A percentile compares a stretch with the other conserved stretches of the same genome.
These are phyloP conservation scores for Cladosporium sp. DNA, from an alignment of 2,329 filamentous ascomycete genomes.

Conservation along the genomic window DNA sequence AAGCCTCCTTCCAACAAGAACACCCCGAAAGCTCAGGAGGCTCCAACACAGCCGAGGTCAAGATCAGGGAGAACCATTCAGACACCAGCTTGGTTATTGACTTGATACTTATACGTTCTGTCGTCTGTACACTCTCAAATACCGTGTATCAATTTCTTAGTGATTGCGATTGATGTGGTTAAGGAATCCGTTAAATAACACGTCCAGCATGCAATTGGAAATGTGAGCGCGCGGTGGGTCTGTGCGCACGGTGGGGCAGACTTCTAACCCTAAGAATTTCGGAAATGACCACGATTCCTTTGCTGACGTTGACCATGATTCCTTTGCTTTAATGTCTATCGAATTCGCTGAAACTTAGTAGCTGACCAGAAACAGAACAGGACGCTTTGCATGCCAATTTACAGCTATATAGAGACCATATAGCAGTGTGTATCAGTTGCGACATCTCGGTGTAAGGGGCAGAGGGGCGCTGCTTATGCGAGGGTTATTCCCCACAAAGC, in stretches of 20 bases:
- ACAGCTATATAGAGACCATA: neutral
- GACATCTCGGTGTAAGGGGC: neutral
- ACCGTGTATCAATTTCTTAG: no score
- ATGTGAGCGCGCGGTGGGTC: neutral
- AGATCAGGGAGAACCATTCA: no score
- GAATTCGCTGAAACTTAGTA: neutral
- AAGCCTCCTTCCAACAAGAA: no score
- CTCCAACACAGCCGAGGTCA: no score
- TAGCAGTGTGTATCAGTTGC: neutral
- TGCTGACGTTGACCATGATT: constrained; percentile 1
- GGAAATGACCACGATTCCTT: constrained; percentile 6
- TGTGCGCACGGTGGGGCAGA: neutral
- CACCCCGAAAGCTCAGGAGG: no score
- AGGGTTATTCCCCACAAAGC: constrained; percentile 3
- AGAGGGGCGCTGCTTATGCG: constrained; percentile 1
- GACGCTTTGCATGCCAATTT: constrained; percentile 2
- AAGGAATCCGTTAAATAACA: no score
- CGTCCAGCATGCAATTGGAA: no score
- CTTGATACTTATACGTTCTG: no score
- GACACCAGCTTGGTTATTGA: no score
- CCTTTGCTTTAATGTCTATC: neutral
- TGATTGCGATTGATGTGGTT: no score
- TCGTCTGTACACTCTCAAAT: no score
- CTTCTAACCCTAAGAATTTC: constrained; percentile 6
- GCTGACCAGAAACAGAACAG: neutral